These are phyloP conservation scores for Ganoderma multipileum DNA, from an alignment of 1,284 basidiomycete genomes.

Conservation along the genomic window DNA sequence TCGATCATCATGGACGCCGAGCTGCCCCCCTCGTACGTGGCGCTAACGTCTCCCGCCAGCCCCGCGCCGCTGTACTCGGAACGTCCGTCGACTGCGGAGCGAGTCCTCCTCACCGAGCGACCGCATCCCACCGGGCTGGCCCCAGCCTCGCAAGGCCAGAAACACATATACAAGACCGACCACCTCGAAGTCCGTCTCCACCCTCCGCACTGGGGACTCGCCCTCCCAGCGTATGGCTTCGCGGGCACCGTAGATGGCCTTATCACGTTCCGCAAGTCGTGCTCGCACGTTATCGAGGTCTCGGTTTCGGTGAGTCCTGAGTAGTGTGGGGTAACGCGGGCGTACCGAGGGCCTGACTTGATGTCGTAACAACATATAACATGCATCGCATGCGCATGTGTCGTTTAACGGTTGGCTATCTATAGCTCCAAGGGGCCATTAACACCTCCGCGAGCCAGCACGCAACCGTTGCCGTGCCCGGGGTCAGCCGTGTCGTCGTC, in stretches of 20 bases:
- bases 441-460: slow-evolving; percentile 43
- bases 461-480: slow-evolving; percentile 35
- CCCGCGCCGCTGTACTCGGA: slow-evolving; percentile 37
- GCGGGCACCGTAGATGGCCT: slow-evolving; percentile 49
- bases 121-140: slow-evolving; percentile 21
- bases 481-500: slow-evolving; percentile 32
- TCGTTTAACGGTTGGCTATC: background rate
- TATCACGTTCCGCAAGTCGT: slow-evolving; percentile 44
- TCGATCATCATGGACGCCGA: slow-evolving; percentile 25
- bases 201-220: slow-evolving; percentile 46
- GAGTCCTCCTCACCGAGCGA: slow-evolving; percentile 33
- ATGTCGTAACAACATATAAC: slow-evolving; percentile 10
- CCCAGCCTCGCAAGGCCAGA: slow-evolving; percentile 32
- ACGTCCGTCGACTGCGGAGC: slow-evolving; percentile 30
- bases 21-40: slow-evolving; percentile 26
- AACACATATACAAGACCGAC: slow-evolving; percentile 48
- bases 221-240: slow-evolving; percentile 50
- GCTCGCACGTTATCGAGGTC: slow-evolving; percentile 45
- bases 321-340: background rate
- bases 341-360: background rate
- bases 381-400: background rate
- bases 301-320: slow-evolving; percentile 44
- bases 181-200: slow-evolving; percentile 50
- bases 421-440: slow-evolving; percentile 48
- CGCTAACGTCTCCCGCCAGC: slow-evolving; percentile 18